Conservation (phyloP, 805 yeast genomes). For the Wickerhamiella kurtzmanii region DNA sequence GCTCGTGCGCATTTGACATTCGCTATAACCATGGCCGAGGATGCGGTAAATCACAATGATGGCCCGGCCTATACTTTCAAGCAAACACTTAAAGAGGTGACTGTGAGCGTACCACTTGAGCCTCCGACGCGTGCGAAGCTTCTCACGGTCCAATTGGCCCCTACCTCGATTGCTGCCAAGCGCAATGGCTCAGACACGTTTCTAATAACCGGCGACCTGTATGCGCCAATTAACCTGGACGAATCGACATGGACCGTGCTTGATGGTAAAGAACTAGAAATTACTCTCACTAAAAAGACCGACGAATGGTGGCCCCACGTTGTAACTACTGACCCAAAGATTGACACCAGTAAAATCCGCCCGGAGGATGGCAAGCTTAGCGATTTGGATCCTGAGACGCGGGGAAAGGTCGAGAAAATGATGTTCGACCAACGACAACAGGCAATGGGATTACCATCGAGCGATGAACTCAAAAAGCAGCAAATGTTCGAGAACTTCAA, state of each 20-base stretch:
- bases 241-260: slow-evolving; percentile 33
- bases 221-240: slow-evolving; percentile 23
- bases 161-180: slow-evolving; percentile 18
- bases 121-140: slow-evolving; percentile 26
- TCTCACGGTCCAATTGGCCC: slow-evolving; percentile 22
- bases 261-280: slow-evolving; percentile 27
- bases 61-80: slow-evolving; percentile 19
- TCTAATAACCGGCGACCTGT: slow-evolving; percentile 27
- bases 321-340: slow-evolving; percentile 29
- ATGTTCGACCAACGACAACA: slow-evolving; percentile 35
- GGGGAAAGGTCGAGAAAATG: slow-evolving; percentile 35
- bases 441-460: slow-evolving; percentile 27
- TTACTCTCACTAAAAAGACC: slow-evolving; percentile 28
- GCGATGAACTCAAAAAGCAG: slow-evolving; percentile 27
- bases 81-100: slow-evolving; percentile 34
- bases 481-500: slow-evolving; percentile 28
- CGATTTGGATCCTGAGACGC: slow-evolving; percentile 32
- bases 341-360: slow-evolving; percentile 29
- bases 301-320: slow-evolving; percentile 38
- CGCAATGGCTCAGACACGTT: slow-evolving; percentile 15
- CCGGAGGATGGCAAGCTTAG: slow-evolving; percentile 31
- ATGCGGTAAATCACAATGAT: neutral
- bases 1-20: no score
- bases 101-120: slow-evolving; percentile 25
- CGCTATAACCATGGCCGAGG: neutral